Conservation (phyloP, 352 stramenopile genomes). For the Phytopythium montanum region DNA sequence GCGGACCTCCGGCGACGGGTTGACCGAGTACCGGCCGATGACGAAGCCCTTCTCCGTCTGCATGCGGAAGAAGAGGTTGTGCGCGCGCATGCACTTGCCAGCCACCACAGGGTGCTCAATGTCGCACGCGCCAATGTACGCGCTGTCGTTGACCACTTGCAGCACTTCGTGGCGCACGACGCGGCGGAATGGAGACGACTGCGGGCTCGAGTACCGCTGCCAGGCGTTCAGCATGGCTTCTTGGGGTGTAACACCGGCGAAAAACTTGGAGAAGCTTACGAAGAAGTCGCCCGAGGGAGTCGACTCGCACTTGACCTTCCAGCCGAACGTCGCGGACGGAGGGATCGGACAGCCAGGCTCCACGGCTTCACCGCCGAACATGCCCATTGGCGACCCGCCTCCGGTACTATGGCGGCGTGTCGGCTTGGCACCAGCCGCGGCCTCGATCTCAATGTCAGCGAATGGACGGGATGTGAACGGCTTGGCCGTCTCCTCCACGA, state of each 20-base stretch:
- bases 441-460: constrained; percentile 20
- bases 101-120: constrained; percentile 46
- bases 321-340: constrained; percentile 47
- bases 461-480: constrained; percentile 30
- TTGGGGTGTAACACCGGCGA: constrained; percentile 29
- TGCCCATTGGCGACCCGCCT: constrained; percentile 3
- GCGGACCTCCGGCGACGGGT: constrained; percentile 41
- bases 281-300: constrained; percentile 38
- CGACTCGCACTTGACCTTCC: constrained; percentile 40
- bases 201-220: constrained; percentile 22
- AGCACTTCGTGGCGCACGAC: constrained; percentile 39
- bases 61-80: constrained; percentile 44
- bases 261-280: constrained; percentile 50
- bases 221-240: constrained; percentile 42
- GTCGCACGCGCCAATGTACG: constrained; percentile 37
- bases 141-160: constrained; percentile 48
- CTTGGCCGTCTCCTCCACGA: constrained; percentile 43
- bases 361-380: constrained; percentile 5
- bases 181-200: constrained; percentile 26
- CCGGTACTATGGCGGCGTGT: constrained; percentile 3
- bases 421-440: constrained; percentile 1
- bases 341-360: constrained; percentile 27
- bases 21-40: constrained; percentile 55
- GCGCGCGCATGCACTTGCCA: constrained; percentile 44
- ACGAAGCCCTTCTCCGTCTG: constrained; percentile 51